Evolutionary conservation across 2,329 filamentous ascomycete species (phyloP).

Genomic region (Arthrobotrys sphaeroides): DNA sequence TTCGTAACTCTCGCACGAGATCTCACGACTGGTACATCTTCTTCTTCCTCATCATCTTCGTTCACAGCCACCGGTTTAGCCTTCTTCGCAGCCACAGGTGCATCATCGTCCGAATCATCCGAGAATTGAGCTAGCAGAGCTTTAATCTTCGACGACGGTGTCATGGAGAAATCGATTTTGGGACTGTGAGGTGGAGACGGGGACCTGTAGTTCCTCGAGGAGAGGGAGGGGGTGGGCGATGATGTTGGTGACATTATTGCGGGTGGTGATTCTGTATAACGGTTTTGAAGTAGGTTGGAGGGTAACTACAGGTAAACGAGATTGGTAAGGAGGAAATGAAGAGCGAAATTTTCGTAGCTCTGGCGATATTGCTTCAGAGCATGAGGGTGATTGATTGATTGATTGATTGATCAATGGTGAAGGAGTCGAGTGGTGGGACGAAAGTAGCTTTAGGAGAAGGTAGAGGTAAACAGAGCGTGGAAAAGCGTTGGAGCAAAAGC

Average conservation of each 20-base stretch:
- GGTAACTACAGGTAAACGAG: not conserved
- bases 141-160: constrained; percentile 30
- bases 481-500: constrained; percentile 28
- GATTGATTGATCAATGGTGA: not conserved
- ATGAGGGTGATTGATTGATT: not conserved
- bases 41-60: constrained; percentile 46
- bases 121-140: constrained; percentile 28
- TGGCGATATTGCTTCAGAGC: not conserved
- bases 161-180: constrained; percentile 39
- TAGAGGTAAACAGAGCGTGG: constrained; percentile 27
- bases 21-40: constrained; percentile 27
- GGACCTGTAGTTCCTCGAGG: constrained; percentile 37
- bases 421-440: not conserved
- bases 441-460: not conserved
- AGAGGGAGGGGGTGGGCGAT: constrained; percentile 30
- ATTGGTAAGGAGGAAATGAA: not conserved
- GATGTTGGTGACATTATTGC: constrained; percentile 35
- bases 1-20: constrained; percentile 21
- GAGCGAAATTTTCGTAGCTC: not conserved
- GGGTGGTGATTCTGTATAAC: not conserved
- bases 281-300: not conserved
- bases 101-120: constrained; percentile 40
- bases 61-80: not conserved
- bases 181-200: constrained; percentile 39
- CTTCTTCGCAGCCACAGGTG: not conserved